Percentiles rank a stretch among this genome's conserved stretches.
phyloP scores from a whole-genome alignment of 2,329 filamentous ascomycete genomes.

The Aspergillus brunneoviolaceus region DNA sequence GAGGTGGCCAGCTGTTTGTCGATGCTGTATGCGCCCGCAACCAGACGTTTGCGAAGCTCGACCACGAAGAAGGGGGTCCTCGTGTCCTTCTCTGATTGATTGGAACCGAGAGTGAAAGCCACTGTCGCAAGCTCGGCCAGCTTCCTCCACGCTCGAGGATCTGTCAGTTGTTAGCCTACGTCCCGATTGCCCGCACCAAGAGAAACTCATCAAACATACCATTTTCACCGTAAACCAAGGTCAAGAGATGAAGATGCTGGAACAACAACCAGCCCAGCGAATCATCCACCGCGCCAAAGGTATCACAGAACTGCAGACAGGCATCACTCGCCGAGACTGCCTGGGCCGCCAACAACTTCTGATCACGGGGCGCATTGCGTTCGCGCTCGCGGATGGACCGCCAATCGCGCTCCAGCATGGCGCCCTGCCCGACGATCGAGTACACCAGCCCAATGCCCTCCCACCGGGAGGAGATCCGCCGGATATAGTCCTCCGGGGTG shows the following conservation, averaged over 20 bases:
- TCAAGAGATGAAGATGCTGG: conserved; percentile 22
- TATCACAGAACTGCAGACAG: conserved; percentile 29
- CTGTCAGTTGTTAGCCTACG: conserved; percentile 23
- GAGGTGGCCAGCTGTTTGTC: conserved; percentile 8
- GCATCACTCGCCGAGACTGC: conserved; percentile 29
- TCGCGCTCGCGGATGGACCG: conserved; percentile 2
- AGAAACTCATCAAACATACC: conserved; percentile 9
- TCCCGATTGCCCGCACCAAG: neutral
- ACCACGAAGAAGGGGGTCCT: conserved; percentile 9
- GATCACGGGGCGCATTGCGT: conserved; percentile 10
- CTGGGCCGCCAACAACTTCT: conserved; percentile 12
- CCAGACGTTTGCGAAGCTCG: conserved; percentile 3
- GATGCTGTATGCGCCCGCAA: conserved; percentile 6
- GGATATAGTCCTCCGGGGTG: conserved; percentile 22
- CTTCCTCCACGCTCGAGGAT: conserved; percentile 46
- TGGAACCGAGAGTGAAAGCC: conserved; percentile 46
- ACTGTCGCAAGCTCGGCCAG: conserved; percentile 47
- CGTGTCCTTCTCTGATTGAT: conserved; percentile 32
- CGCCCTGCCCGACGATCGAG: conserved; percentile 17
- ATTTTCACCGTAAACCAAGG: conserved; percentile 25
- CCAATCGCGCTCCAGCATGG: conserved; percentile 13
- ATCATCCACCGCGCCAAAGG: conserved; percentile 23
- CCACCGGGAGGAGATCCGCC: conserved; percentile 20
- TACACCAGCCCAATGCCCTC: conserved; percentile 26
- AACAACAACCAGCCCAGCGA: conserved; percentile 30